A percentile compares a stretch with the other conserved stretches of the same genome.
phyloP scores from a whole-genome alignment of 352 stramenopile species.

The Phytophthora aleatoria region DNA sequence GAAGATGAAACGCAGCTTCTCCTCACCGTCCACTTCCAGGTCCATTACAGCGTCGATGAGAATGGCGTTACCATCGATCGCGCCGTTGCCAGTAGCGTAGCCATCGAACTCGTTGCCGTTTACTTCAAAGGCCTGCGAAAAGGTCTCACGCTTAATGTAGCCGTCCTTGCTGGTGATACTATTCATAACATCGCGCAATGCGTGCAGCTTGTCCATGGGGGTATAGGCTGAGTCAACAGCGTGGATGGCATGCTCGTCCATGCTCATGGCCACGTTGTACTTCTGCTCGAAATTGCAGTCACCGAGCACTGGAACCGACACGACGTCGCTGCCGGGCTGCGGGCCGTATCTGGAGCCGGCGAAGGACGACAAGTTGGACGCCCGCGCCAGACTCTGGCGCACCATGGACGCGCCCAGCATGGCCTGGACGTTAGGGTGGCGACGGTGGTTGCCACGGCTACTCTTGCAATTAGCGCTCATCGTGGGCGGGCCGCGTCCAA shows the following conservation, averaged over 20 bases:
- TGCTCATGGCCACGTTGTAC: constrained; percentile 67
- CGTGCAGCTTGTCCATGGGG: constrained; percentile 65
- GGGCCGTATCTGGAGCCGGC: constrained; percentile 53
- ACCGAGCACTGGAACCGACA: constrained; percentile 68
- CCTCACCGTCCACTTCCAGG: constrained; percentile 69
- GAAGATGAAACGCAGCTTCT: constrained; percentile 87
- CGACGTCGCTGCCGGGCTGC: constrained; percentile 52
- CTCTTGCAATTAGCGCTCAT: constrained; percentile 43
- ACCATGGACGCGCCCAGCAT: constrained; percentile 75
- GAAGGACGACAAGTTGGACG: constrained; percentile 49
- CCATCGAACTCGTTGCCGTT: constrained; percentile 55
- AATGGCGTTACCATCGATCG: constrained; percentile 77
- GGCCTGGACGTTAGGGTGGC: constrained; percentile 62
- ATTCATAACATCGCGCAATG: constrained; percentile 77
- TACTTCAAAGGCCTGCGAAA: constrained; percentile 79
- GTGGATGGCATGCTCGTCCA: constrained; percentile 42
- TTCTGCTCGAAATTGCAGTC: constrained; percentile 74
- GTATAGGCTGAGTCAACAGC: constrained; percentile 34
- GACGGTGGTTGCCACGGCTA: constrained; percentile 33
- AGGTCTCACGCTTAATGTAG: constrained; percentile 74
- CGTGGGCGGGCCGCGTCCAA: constrained; percentile 25
- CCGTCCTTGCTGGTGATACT: constrained; percentile 66
- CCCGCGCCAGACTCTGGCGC: constrained; percentile 48
- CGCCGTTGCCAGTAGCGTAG: constrained; percentile 53
- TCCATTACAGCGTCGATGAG: constrained; percentile 85